Evolutionary conservation across 129 eudicot genomes (phyloP), one percentile per base, ranked within the genome.

Genomic region (Dittrichia graveolens): DNA sequence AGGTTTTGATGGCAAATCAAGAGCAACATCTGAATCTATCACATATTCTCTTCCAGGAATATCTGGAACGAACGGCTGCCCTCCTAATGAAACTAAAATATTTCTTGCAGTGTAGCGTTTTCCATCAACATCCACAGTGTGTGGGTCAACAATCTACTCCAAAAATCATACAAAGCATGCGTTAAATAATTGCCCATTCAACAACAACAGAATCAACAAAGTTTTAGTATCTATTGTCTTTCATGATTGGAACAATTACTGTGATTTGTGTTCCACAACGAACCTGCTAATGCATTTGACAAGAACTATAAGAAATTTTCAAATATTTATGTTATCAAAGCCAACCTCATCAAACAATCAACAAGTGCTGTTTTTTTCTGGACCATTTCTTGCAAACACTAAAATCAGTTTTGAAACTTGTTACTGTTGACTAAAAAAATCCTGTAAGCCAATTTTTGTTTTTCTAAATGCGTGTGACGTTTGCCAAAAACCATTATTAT

Each of bases 21-120:
- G 97, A 60, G 97, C 97, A 6, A 83, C 94, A 75, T 95, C 99
- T 55, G 99, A 95, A 86, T 90, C 96, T 76, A 95, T 90, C 18
- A 84, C 97, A 67, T 90, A 73, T 66, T 95, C 97, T 41, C 83
- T 84, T 61, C 99, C 99, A 62, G 99, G 95, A 74, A 95, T 90
- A 52, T 95, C 99, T 10, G 99, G 99, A 79, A 95, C 83, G 61
- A 77, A 95, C 18, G 99, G 97, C 14, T 97, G 94, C 39, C 97
- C 99, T 19, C 99, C 97, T 46, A 95, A 97, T 55, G 99, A 79
- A 75, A 95, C 90, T 59, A 95, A 83, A 68, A 95, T 95, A 80
- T 95, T 81, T 73, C 77, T 95, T 55, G 99, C 96, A 41, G 99
- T 78, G 79, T 90, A 95, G 10, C 72, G 91, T 83, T 90, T 90